Conservation (phyloP, 371 early-diverging fungal genomes). For the Syncephalastrum racemosum region DNA sequence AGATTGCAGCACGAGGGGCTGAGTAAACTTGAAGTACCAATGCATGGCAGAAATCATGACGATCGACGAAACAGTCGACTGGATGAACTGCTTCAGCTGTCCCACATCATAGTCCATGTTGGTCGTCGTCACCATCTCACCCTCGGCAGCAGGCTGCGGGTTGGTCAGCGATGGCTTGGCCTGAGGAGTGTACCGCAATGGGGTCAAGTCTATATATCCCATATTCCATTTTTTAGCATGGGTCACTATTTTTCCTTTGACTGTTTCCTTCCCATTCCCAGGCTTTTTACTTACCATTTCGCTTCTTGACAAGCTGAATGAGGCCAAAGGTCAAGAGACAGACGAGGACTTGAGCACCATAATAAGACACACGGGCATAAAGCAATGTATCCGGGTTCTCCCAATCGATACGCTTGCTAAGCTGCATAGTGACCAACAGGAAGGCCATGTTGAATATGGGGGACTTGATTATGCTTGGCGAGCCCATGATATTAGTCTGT, state of each 20-base stretch:
- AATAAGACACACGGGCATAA: constrained; percentile 67
- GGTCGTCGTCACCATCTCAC: constrained; percentile 67
- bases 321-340: constrained; percentile 57
- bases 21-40: constrained; percentile 86
- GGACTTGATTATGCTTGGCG: constrained; percentile 42
- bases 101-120: constrained; percentile 78
- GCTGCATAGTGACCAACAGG: constrained; percentile 70
- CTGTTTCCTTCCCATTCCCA: background rate
- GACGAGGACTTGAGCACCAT: constrained; percentile 62
- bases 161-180: constrained; percentile 46
- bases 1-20: constrained; percentile 89
- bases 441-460: constrained; percentile 66
- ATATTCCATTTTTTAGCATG: too few species aligned
- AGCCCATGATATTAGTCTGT: constrained; percentile 30
- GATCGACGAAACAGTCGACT: constrained; percentile 67
- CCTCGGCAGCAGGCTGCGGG: constrained; percentile 18
- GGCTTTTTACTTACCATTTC: constrained; percentile 57
- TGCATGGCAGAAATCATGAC: constrained; percentile 80
- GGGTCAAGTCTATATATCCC: constrained; percentile 59
- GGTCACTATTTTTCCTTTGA: too few species aligned
- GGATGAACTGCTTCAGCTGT: constrained; percentile 73
- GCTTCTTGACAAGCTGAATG: constrained; percentile 55
- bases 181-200: constrained; percentile 62
- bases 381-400: constrained; percentile 63
- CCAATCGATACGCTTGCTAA: constrained; percentile 68